These are phyloP conservation scores for Aspergillus brasiliensis DNA, from an alignment of 2,329 filamentous ascomycete genomes.

Conservation along the genomic window DNA sequence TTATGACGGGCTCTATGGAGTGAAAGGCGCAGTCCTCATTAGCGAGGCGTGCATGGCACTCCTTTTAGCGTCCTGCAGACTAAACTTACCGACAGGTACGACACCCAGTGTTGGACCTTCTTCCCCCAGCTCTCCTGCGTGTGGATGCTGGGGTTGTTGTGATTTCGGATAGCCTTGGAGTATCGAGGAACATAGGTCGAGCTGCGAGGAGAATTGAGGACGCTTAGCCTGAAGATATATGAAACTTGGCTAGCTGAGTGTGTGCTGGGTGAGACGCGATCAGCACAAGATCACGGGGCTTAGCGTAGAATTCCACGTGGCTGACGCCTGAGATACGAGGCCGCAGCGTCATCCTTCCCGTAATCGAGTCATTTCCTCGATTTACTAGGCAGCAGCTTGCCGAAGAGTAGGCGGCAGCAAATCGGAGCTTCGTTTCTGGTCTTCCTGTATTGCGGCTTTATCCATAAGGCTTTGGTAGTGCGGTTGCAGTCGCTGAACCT, in stretches of 20 bases:
- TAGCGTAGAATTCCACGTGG: neutral
- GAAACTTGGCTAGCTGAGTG: neutral
- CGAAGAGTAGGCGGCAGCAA: too few relatives aligned
- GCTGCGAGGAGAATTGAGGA: neutral
- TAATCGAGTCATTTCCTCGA: neutral
- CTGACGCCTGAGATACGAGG: neutral
- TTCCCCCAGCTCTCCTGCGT: neutral
- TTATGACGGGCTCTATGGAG: conserved; percentile 13
- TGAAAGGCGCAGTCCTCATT: neutral
- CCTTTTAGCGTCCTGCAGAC: too few relatives aligned
- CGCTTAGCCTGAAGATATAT: neutral
- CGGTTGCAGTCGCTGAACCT: too few relatives aligned
- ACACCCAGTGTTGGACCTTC: neutral
- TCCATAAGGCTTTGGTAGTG: too few relatives aligned
- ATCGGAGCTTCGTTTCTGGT: too few relatives aligned
- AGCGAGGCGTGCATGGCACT: neutral
- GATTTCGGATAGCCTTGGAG: neutral
- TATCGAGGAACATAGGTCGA: neutral
- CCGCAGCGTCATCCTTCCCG: neutral
- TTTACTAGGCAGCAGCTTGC: too few relatives aligned
- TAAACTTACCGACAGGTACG: conserved; percentile 5
- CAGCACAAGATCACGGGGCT: neutral
- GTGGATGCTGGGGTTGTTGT: neutral
- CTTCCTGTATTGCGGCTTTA: too few relatives aligned
- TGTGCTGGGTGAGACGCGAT: neutral